These are phyloP conservation scores for Caryopteris hybrid DNA, from an alignment of 305 asterid genomes.

Conservation along the genomic window DNA sequence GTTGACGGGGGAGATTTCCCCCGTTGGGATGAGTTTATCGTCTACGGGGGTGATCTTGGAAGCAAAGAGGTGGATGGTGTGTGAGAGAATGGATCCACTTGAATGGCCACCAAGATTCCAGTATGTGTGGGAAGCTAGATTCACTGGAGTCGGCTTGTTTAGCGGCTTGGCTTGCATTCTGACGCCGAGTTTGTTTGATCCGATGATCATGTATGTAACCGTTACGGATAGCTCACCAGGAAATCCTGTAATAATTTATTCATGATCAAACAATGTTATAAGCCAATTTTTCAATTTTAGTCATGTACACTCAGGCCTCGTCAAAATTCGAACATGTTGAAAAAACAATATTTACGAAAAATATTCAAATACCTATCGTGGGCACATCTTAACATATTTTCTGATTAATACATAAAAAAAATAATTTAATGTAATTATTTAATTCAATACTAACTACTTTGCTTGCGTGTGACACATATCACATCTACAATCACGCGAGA, in stretches of 20 bases:
- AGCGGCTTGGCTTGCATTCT: slow-evolving; percentile 60
- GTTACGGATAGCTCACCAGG: slow-evolving; percentile 55
- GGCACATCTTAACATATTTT: too few relatives aligned
- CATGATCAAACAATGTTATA: too few relatives aligned
- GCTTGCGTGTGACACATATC: too few relatives aligned
- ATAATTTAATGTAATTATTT: too few relatives aligned
- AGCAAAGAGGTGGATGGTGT: slow-evolving; percentile 49
- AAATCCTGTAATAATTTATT: slow-evolving; percentile 43
- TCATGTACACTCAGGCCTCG: too few relatives aligned
- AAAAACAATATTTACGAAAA: too few relatives aligned
- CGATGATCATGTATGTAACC: slow-evolving; percentile 61
- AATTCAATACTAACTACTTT: too few relatives aligned
- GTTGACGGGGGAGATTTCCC: slow-evolving; percentile 35
- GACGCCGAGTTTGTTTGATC: slow-evolving; percentile 35
- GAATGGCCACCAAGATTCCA: slow-evolving; percentile 83
- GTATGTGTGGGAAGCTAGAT: slow-evolving; percentile 77
- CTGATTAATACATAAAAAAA: too few relatives aligned
- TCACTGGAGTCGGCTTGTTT: slow-evolving; percentile 65
- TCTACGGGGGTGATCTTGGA: slow-evolving; percentile 62
- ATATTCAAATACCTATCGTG: too few relatives aligned
- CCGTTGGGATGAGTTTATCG: slow-evolving; percentile 64
- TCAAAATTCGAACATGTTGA: too few relatives aligned
- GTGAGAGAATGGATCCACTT: slow-evolving; percentile 60
- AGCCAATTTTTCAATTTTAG: too few relatives aligned
- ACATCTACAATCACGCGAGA: too few relatives aligned